A percentile compares a stretch with the other conserved stretches of the same genome.
Conservation (phyloP, 768 basidiomycete genomes). For the Butyriboletus loyo region DNA sequence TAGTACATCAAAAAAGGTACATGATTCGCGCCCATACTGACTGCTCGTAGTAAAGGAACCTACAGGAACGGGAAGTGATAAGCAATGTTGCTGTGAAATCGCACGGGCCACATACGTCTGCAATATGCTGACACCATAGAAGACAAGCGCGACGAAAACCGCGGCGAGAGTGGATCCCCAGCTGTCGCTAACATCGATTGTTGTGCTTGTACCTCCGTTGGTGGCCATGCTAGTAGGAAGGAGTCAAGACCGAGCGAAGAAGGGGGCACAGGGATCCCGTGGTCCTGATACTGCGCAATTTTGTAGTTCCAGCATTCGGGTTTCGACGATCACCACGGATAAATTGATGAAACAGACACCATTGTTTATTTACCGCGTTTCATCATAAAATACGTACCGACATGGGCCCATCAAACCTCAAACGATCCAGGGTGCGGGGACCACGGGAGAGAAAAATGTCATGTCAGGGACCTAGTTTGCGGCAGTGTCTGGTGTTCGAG, state of each 20-base stretch:
- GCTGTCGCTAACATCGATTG: slow-evolving; percentile 7
- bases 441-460: background rate
- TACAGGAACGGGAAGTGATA: background rate
- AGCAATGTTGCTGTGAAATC: background rate
- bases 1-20: background rate
- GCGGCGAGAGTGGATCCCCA: slow-evolving; percentile 26
- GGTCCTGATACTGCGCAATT: background rate
- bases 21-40: slow-evolving; percentile 7
- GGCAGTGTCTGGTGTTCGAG: too few species aligned
- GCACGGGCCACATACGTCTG: slow-evolving; percentile 18
- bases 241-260: background rate
- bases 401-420: background rate
- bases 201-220: background rate
- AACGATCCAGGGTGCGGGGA: background rate
- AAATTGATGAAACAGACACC: background rate
- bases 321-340: slow-evolving; percentile 12
- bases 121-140: slow-evolving; percentile 26
- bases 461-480: too few species aligned
- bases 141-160: slow-evolving; percentile 17
- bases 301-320: slow-evolving; percentile 10
- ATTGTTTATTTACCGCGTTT: background rate
- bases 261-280: background rate
- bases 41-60: slow-evolving; percentile 26
- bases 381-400: background rate
- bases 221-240: slow-evolving; percentile 10